Percentiles rank a stretch among this genome's conserved stretches.
phyloP scores from a whole-genome alignment of 371 early-diverging fungal genomes.

The Edhazardia aedis region DNA sequence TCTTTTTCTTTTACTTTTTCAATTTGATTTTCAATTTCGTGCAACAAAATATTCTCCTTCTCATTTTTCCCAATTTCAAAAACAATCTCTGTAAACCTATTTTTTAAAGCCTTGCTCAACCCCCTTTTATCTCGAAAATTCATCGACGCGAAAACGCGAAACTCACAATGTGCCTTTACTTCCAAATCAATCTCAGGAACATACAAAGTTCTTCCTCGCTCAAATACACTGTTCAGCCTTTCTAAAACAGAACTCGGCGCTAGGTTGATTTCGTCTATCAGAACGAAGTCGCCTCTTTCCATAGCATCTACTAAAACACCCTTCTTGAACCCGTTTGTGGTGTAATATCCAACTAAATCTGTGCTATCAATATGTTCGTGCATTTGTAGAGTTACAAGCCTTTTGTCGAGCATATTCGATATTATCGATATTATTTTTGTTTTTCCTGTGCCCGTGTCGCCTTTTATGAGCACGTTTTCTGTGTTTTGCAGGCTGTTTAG shows the following conservation, averaged over 20 bases:
- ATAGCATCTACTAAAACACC: slow-evolving; percentile 78
- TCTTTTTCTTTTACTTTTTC: too few species aligned
- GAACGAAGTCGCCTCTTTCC: slow-evolving; percentile 68
- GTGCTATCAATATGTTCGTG: neutral
- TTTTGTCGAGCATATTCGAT: neutral
- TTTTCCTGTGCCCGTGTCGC: slow-evolving; percentile 97
- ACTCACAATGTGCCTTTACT: slow-evolving; percentile 52
- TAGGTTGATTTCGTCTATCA: slow-evolving; percentile 95
- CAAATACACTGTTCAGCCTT: slow-evolving; percentile 83
- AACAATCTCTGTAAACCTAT: slow-evolving; percentile 92
- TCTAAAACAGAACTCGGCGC: slow-evolving; percentile 96
- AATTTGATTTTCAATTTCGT: slow-evolving; percentile 47
- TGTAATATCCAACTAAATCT: slow-evolving; percentile 70
- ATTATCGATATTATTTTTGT: slow-evolving; percentile 59
- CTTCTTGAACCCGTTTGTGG: slow-evolving; percentile 30
- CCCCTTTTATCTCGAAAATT: slow-evolving; percentile 99
- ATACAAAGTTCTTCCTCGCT: slow-evolving; percentile 63
- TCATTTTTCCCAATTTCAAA: slow-evolving; percentile 21
- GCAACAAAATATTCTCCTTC: slow-evolving; percentile 4
- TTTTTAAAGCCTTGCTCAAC: slow-evolving; percentile 86
- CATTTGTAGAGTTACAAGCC: neutral
- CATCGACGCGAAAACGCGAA: slow-evolving; percentile 96
- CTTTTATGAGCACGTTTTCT: slow-evolving; percentile 85
- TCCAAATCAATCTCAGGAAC: slow-evolving; percentile 74
- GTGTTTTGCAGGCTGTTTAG: slow-evolving; percentile 56